Percentiles rank a stretch among this genome's conserved stretches.
Evolutionary conservation across 164 flowering plant genomes (phyloP).

Genomic region (Stephania cephalantha): DNA sequence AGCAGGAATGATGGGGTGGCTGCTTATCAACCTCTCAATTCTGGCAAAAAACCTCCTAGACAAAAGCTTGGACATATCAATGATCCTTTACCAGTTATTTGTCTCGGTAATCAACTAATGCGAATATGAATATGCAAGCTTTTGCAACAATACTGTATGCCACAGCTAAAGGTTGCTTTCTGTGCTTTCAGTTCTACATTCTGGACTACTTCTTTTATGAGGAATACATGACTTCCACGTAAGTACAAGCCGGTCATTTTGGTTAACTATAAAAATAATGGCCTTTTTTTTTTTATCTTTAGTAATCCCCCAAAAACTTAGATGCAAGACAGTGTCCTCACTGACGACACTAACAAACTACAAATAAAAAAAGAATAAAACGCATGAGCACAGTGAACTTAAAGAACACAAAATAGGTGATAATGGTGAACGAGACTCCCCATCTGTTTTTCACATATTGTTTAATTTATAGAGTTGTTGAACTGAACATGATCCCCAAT

Average conservation of each 20-base stretch:
- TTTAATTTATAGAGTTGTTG: not conserved
- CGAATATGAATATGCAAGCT: not conserved
- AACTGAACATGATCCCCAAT: not conserved
- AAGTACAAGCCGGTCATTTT: conserved; percentile 28
- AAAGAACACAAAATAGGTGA: too few relatives aligned
- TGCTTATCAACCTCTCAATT: conserved; percentile 87
- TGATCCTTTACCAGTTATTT: conserved; percentile 85
- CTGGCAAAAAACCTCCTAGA: conserved; percentile 64
- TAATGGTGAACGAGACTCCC: too few relatives aligned
- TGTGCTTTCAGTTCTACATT: conserved; percentile 61
- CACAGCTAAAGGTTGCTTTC: not conserved
- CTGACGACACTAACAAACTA: too few relatives aligned
- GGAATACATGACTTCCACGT: conserved; percentile 99
- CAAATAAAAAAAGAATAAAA: too few relatives aligned
- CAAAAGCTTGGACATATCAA: conserved; percentile 48
- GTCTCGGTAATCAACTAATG: conserved; percentile 42
- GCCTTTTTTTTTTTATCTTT: not conserved
- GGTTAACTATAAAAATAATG: not conserved
- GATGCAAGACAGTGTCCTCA: too few relatives aligned
- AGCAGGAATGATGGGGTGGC: conserved; percentile 99
- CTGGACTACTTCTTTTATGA: conserved; percentile 83
- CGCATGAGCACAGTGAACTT: too few relatives aligned
- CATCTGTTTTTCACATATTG: not conserved
- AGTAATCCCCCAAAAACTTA: too few relatives aligned
- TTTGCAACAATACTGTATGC: not conserved